Evolutionary conservation across 2,329 filamentous ascomycete species (phyloP).

Genomic region (Kalmusia sp.): DNA sequence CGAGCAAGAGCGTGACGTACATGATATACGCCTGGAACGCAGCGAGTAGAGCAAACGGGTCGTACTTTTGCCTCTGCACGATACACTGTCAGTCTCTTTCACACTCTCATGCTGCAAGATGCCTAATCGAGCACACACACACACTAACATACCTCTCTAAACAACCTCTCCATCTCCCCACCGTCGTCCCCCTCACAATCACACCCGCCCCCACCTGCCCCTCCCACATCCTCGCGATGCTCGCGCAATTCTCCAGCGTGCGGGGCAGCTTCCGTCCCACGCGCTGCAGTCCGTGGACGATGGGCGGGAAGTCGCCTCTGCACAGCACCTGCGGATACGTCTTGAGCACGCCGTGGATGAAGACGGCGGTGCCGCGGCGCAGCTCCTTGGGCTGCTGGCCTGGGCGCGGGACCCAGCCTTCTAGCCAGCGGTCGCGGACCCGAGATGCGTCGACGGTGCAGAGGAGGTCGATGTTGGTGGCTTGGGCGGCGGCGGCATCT

Average conservation of each 20-base stretch:
- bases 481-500: background rate
- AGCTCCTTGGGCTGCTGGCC: background rate
- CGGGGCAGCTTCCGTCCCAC: background rate
- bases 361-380: background rate
- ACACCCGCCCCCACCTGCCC: background rate
- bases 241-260: background rate
- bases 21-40: conserved; percentile 4
- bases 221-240: conserved; percentile 2
- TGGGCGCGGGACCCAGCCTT: conserved; percentile 1
- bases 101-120: no score
- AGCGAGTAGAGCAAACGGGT: background rate
- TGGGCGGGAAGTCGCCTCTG: background rate
- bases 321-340: background rate
- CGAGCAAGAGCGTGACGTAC: background rate
- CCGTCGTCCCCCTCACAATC: background rate
- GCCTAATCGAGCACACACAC: no score
- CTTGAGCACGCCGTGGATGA: background rate
- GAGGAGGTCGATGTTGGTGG: background rate
- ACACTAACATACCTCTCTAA: background rate
- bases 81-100: background rate
- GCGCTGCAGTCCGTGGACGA: background rate
- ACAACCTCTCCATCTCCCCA: background rate
- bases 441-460: background rate
- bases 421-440: conserved; percentile 6
- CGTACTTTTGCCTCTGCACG: background rate